Evolutionary conservation across 2,329 filamentous ascomycete species (phyloP).

Genomic region (Metarhizium brunneum): DNA sequence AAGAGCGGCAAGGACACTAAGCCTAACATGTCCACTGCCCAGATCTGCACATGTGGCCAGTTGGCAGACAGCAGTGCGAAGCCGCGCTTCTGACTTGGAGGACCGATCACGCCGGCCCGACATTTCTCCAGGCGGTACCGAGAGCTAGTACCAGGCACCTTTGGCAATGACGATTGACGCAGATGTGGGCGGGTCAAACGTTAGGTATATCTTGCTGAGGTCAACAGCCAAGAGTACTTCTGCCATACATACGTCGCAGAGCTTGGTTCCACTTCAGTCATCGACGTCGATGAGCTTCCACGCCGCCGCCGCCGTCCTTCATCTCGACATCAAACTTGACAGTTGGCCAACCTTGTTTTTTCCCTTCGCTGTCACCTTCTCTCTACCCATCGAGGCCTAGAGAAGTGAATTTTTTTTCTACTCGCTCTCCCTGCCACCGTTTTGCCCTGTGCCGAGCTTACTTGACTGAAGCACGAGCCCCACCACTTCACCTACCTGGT

Average conservation of each 20-base stretch:
- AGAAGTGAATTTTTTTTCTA: not conserved
- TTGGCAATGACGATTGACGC: conserved; percentile 5
- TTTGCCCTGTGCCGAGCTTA: not conserved
- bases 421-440: not conserved
- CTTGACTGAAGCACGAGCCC: not conserved
- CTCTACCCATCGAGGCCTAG: not conserved
- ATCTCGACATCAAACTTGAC: not conserved
- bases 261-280: conserved; percentile 5
- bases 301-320: not conserved
- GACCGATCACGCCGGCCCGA: conserved; percentile 3
- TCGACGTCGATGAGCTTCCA: conserved; percentile 9
- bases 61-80: conserved; percentile 2
- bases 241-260: not conserved
- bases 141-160: conserved; percentile 3
- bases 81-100: no score
- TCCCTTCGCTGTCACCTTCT: not conserved
- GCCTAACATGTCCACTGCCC: not conserved
- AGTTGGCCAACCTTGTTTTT: not conserved
- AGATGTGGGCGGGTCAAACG: not conserved
- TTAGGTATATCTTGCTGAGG: not conserved
- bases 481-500: not conserved
- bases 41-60: conserved; percentile 8
- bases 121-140: conserved; percentile 6
- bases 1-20: not conserved
- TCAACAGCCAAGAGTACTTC: not conserved